Evolutionary conservation across 306 rosid species (phyloP).

Genomic region (Quercus parvula): DNA sequence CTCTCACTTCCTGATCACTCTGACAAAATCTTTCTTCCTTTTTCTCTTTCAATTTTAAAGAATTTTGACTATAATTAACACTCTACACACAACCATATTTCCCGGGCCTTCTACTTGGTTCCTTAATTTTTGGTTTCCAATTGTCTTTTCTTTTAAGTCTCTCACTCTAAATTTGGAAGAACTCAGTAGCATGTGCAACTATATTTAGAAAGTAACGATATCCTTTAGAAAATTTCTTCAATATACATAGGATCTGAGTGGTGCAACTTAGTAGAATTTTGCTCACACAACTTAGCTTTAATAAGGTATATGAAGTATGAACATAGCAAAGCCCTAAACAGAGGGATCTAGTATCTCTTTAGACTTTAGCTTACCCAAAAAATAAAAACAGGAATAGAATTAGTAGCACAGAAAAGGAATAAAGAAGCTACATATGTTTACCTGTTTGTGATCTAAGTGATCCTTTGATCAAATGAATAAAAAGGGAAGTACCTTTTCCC

Average conservation of each 20-base stretch:
- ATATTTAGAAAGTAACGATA: conserved; percentile 18
- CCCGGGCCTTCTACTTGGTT: conserved; percentile 23
- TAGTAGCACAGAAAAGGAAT: conserved; percentile 28
- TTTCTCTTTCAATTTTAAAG: background rate
- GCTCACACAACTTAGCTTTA: conserved; percentile 9
- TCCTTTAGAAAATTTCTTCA: conserved; percentile 5
- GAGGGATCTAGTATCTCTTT: conserved; percentile 16
- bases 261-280: conserved; percentile 17
- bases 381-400: conserved; percentile 31
- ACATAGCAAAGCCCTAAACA: conserved; percentile 31
- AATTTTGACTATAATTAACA: background rate
- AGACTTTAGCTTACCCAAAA: conserved; percentile 24
- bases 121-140: conserved; percentile 27
- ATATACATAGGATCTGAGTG: conserved; percentile 37
- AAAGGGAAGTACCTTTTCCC: conserved; percentile 50
- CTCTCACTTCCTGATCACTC: conserved; percentile 12
- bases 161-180: conserved; percentile 19
- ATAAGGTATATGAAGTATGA: conserved; percentile 6
- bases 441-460: conserved; percentile 53
- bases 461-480: conserved; percentile 50
- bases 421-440: conserved; percentile 37
- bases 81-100: conserved; percentile 9
- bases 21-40: background rate
- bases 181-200: conserved; percentile 37
- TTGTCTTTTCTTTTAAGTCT: conserved; percentile 18